phyloP scores from a whole-genome alignment of 352 stramenopile species.

The Globisporangium solare region DNA sequence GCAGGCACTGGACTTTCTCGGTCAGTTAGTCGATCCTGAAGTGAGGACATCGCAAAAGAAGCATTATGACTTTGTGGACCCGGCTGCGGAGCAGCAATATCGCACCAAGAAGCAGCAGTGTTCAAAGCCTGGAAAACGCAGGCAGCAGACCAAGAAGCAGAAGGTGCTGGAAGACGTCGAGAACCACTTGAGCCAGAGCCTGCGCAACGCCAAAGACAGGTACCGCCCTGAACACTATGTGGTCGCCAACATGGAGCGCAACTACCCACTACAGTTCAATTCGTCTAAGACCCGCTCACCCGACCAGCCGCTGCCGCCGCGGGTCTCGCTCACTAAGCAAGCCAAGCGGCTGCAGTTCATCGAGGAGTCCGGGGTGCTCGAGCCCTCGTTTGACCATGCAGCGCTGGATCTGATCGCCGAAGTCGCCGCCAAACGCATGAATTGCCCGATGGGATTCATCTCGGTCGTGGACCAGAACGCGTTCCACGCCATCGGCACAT shows the following conservation, averaged over 20 bases:
- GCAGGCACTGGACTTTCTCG: conserved; percentile 38
- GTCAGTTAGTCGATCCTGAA: not conserved
- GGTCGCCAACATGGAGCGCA: conserved; percentile 4
- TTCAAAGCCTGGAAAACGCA: not conserved
- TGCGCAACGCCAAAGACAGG: too few relatives aligned
- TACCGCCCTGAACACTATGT: too few relatives aligned
- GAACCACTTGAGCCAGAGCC: too few relatives aligned
- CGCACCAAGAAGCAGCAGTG: conserved; percentile 3
- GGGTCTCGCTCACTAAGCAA: conserved; percentile 32
- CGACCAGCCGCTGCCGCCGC: conserved; percentile 41
- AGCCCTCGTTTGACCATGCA: conserved; percentile 36
- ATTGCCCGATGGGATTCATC: conserved; percentile 55
- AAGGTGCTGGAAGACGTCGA: not conserved
- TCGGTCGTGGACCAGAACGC: conserved; percentile 46
- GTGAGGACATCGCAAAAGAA: too few relatives aligned
- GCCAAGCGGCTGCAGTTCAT: conserved; percentile 38
- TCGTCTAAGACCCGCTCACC: conserved; percentile 23
- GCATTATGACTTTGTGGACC: conserved; percentile 10
- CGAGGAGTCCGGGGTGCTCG: conserved; percentile 36
- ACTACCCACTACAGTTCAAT: conserved; percentile 51
- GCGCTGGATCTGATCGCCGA: conserved; percentile 52
- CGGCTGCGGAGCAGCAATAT: conserved; percentile 7
- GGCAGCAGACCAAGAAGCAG: conserved; percentile 1
- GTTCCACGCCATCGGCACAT: conserved; percentile 46
- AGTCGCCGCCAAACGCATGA: conserved; percentile 43